phyloP scores from a whole-genome alignment of 2,329 filamentous ascomycete genomes.

The Stemphylium lycopersici region DNA sequence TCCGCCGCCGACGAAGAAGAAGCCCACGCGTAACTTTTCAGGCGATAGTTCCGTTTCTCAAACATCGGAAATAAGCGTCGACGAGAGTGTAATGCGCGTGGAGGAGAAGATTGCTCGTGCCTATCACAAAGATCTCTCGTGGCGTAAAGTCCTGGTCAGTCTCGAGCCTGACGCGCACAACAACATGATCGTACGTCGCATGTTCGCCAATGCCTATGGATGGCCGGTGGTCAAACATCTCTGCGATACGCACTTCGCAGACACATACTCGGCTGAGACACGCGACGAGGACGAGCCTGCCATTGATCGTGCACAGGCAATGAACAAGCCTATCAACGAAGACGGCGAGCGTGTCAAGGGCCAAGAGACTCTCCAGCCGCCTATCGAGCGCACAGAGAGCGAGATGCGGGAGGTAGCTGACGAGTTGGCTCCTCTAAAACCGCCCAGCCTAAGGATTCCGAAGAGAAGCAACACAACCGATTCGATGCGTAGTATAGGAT shows the following conservation, averaged over 20 bases:
- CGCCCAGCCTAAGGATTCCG: conserved; percentile 27
- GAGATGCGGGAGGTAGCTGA: conserved; percentile 57
- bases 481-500: conserved; percentile 46
- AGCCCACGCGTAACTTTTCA: conserved; percentile 47
- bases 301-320: conserved; percentile 71
- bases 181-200: conserved; percentile 94
- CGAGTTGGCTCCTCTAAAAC: conserved; percentile 45
- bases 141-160: conserved; percentile 95
- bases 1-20: conserved; percentile 65
- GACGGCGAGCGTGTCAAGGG: conserved; percentile 70
- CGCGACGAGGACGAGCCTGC: conserved; percentile 70
- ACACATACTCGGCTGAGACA: conserved; percentile 69
- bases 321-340: conserved; percentile 61
- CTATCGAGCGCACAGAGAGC: conserved; percentile 52
- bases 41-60: conserved; percentile 41
- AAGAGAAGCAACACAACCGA: conserved; percentile 34
- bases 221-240: conserved; percentile 97
- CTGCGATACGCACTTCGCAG: conserved; percentile 91
- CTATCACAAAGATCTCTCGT: conserved; percentile 89
- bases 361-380: conserved; percentile 47
- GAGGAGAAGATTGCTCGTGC: conserved; percentile 98
- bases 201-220: conserved; percentile 96
- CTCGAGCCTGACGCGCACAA: conserved; percentile 98
- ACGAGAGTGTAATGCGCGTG: conserved; percentile 76
- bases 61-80: conserved; percentile 35